Evolutionary conservation across 352 stramenopile species (phyloP).

Genomic region (Pythium volutum): DNA sequence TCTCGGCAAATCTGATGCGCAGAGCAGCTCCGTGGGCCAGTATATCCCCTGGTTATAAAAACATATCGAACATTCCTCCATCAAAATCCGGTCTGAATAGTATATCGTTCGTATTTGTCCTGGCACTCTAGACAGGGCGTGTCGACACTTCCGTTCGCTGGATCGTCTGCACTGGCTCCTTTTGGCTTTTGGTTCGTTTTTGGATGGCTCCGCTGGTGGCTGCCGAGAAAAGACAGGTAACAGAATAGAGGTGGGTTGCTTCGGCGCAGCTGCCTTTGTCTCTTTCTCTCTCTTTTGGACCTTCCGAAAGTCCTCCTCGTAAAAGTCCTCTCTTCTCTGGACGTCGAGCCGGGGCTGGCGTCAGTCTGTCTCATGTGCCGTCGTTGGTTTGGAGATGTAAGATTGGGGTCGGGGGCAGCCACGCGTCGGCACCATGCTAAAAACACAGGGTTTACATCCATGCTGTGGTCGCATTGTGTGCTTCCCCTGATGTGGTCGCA

Average conservation of each 20-base stretch:
- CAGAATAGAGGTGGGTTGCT: not conserved
- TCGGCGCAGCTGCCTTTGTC: conserved; percentile 19
- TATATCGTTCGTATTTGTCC: not conserved
- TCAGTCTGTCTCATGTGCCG: conserved; percentile 21
- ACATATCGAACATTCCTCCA: conserved; percentile 2
- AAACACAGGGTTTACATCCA: too few relatives aligned
- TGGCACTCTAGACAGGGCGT: conserved; percentile 2
- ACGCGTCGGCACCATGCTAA: too few relatives aligned
- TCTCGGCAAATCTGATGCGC: not conserved
- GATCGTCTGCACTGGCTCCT: conserved; percentile 28
- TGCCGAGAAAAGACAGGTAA: too few relatives aligned
- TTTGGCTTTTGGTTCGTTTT: conserved; percentile 2
- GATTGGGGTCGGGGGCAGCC: too few relatives aligned
- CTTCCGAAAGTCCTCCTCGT: not conserved
- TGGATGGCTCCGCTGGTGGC: conserved; percentile 11
- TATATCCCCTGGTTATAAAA: conserved; percentile 16
- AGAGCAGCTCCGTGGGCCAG: too few relatives aligned
- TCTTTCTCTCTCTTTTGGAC: not conserved
- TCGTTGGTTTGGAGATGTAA: too few relatives aligned
- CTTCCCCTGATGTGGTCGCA: too few relatives aligned
- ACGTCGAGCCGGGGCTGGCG: conserved; percentile 4
- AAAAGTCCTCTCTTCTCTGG: not conserved
- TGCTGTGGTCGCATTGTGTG: too few relatives aligned
- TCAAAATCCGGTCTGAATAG: not conserved
- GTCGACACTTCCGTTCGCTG: conserved; percentile 16